Evolutionary conservation across 2,329 filamentous ascomycete species (phyloP), one percentile per base, ranked within the genome.

Genomic region (Alternaria solani): DNA sequence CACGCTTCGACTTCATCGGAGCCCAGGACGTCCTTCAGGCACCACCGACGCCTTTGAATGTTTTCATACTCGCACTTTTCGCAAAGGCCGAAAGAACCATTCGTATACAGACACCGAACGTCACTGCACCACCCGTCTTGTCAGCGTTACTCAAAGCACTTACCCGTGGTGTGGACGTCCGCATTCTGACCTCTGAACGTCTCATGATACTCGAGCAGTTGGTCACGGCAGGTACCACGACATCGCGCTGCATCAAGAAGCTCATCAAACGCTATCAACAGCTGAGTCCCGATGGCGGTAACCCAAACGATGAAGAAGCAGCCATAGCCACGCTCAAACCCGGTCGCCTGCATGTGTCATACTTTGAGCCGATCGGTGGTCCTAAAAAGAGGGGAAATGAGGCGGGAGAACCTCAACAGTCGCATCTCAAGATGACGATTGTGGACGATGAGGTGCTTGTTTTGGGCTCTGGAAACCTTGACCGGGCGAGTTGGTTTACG

Each of bases 401-500:
- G 48, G 56, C n/a, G 3, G 73, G 74, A 18, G 88, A 91, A 70
- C 90, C 91, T 0, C 87, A 90, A 2, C 88, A 92, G 54, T 89
- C 88, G 5, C 92, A 96, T 78, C 81, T 94, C 58, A 96, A 96
- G 77, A 84, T 93, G 72, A 90, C 87, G 0, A 83, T 93, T 55
- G 85, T 94, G 3, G 92, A 96, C 74, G 82, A 83, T 1, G 82
- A 88, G 62, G 87, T 88, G 20, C 82, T 89, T 1, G 83, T 95
- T 1, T 79, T 95, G 3, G 92, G 92, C 0, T 94, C 91, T 18
- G 92, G 91, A 1, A 96, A 96, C 74, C 87, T 94, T 84, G 92
- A 96, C 78, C 86, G 92, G 1, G 91, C 92, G 7, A 94, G 91
- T 73, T 95, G 91, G 91, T 94, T 87, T 78, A 95, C 92, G 5